Conservation (phyloP, 352 stramenopile species). For the Chrysophaeum taylorii region DNA sequence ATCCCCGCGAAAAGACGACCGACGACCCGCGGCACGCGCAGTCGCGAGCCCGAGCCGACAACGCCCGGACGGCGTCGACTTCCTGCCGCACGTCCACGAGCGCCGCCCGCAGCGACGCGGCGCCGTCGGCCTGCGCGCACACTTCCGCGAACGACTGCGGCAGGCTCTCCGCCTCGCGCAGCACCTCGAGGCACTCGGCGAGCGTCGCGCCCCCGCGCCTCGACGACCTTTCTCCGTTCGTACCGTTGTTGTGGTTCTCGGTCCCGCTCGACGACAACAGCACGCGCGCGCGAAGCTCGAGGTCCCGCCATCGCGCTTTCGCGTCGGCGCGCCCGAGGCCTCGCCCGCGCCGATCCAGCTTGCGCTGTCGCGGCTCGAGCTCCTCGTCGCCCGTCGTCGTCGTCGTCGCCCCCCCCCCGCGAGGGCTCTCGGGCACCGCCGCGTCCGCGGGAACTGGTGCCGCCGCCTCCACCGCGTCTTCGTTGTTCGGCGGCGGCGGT, state of each 20-base stretch:
- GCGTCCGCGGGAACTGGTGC: neutral
- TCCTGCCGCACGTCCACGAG: too few species aligned
- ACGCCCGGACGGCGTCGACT: too few species aligned
- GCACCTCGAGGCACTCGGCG: too few species aligned
- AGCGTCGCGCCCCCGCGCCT: neutral
- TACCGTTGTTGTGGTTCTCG: neutral
- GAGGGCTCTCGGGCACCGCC: neutral
- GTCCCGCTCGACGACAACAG: neutral
- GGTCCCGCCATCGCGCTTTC: neutral
- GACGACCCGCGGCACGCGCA: too few species aligned
- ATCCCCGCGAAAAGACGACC: too few species aligned
- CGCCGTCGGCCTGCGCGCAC: neutral
- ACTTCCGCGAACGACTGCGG: neutral
- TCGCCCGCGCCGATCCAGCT: neutral
- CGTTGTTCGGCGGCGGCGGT: neutral
- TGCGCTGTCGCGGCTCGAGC: neutral
- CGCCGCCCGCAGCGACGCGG: neutral
- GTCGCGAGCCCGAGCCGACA: too few species aligned
- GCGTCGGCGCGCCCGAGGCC: slow-evolving; percentile 5
- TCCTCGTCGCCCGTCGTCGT: neutral
- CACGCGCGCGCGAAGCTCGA: neutral
- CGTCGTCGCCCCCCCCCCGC: neutral
- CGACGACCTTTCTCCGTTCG: neutral
- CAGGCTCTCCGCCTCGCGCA: neutral
- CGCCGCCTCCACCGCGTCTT: neutral